These are phyloP conservation scores for Clonostachys byssicola DNA, from an alignment of 2,329 filamentous ascomycete genomes.

Conservation along the genomic window DNA sequence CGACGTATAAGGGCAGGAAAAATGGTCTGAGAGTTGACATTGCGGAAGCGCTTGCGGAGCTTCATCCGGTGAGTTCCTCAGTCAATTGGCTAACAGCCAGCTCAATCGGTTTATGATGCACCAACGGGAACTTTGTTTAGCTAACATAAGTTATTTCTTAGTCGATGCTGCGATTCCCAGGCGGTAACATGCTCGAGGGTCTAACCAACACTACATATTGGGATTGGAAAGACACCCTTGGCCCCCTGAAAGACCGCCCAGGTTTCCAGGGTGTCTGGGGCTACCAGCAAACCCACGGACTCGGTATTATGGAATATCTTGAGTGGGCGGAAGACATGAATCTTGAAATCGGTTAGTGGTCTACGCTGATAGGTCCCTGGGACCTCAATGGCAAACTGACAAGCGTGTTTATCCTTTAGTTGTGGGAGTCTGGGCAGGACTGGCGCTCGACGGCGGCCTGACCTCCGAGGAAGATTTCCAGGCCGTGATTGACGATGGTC, in stretches of 20 bases:
- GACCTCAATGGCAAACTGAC: not conserved
- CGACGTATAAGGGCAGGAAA: constrained; percentile 50
- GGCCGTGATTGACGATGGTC: constrained; percentile 52
- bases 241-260: constrained; percentile 47
- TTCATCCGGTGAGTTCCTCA: constrained; percentile 37
- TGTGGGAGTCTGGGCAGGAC: constrained; percentile 53
- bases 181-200: constrained; percentile 59
- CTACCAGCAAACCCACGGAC: constrained; percentile 58
- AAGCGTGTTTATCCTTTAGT: constrained; percentile 21
- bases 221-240: constrained; percentile 50
- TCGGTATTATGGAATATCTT: constrained; percentile 60
- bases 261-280: constrained; percentile 54
- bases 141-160: constrained; percentile 5
- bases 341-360: constrained; percentile 40
- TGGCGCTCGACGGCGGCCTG: constrained; percentile 48
- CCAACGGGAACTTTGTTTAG: not conserved
- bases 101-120: not conserved
- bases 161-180: constrained; percentile 61
- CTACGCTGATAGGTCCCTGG: not conserved
- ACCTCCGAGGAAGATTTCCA: constrained; percentile 47
- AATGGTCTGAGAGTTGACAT: constrained; percentile 57
- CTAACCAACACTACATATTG: constrained; percentile 34
- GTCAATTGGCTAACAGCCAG: not conserved
- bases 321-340: constrained; percentile 56
- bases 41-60: constrained; percentile 42